Evolutionary conservation across 2,329 filamentous ascomycete genomes (phyloP).

Genomic region (Waltergamsia citrina): DNA sequence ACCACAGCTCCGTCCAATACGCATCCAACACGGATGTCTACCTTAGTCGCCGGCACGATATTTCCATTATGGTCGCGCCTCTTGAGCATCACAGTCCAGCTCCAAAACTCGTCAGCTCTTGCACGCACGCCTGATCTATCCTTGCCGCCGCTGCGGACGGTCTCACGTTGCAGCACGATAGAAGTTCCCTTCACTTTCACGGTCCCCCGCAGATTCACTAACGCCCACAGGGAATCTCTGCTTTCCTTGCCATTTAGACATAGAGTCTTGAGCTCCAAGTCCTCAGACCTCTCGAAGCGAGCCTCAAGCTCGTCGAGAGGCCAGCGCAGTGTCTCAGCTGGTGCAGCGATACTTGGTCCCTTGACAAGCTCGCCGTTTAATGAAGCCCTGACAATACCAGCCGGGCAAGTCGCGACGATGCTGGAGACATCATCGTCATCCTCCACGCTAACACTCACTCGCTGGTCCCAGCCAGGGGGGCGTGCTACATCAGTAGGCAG

Average conservation of each 20-base stretch:
- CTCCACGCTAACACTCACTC: conserved; percentile 8
- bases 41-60: conserved; percentile 25
- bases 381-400: too few species aligned
- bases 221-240: too few species aligned
- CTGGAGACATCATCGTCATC: conserved; percentile 12
- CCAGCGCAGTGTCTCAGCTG: too few species aligned
- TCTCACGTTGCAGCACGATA: conserved; percentile 27
- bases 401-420: too few species aligned
- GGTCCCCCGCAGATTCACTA: too few species aligned
- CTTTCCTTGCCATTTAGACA: too few species aligned
- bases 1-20: conserved; percentile 34
- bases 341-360: too few species aligned
- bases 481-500: conserved; percentile 47
- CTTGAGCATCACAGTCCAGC: conserved; percentile 22
- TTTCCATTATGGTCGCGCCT: conserved; percentile 16
- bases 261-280: too few species aligned
- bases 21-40: conserved; percentile 34
- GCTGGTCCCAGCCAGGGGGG: neutral
- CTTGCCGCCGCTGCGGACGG: conserved; percentile 25
- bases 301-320: too few species aligned
- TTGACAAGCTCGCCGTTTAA: too few species aligned
- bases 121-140: conserved; percentile 16
- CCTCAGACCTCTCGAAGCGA: too few species aligned
- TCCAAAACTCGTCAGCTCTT: conserved; percentile 9
- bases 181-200: too few species aligned